Percentiles rank a stretch among this genome's conserved stretches.
phyloP scores from a whole-genome alignment of 2,329 filamentous ascomycete species.

The Neopestalotiopsis sp. region DNA sequence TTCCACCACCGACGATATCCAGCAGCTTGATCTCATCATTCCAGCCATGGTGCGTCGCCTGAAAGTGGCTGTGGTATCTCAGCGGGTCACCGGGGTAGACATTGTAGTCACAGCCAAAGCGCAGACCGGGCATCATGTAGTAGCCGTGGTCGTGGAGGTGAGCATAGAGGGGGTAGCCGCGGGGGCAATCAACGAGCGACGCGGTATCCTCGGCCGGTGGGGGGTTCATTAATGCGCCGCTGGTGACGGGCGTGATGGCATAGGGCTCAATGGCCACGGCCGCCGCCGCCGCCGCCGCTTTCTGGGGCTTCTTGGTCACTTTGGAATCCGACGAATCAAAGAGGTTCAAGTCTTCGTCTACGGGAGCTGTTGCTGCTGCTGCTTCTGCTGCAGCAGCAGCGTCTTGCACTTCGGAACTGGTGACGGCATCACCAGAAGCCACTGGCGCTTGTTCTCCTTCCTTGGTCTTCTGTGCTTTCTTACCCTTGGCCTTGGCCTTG shows the following conservation, averaged over 20 bases:
- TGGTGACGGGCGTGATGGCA: constrained; percentile 45
- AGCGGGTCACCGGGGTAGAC: constrained; percentile 95
- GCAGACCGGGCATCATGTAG: constrained; percentile 88
- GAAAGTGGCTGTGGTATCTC: constrained; percentile 93
- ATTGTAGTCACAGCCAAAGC: constrained; percentile 93
- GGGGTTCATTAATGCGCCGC: constrained; percentile 35
- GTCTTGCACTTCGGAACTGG: constrained; percentile 8
- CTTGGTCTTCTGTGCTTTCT: constrained; percentile 21
- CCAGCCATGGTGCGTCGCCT: constrained; percentile 85
- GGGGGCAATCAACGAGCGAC: constrained; percentile 37
- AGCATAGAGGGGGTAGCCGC: constrained; percentile 76
- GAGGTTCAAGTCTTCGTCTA: constrained; percentile 8
- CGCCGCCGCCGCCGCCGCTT: not conserved
- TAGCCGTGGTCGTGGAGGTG: constrained; percentile 81
- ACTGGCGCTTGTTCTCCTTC: constrained; percentile 54
- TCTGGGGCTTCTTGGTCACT: constrained; percentile 24
- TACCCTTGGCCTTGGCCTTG: constrained; percentile 24
- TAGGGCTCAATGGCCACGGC: constrained; percentile 5
- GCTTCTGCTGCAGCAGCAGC: constrained; percentile 26
- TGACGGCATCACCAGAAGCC: constrained; percentile 35
- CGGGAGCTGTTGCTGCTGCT: not conserved
- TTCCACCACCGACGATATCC: constrained; percentile 83
- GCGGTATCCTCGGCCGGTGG: constrained; percentile 15
- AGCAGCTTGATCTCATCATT: constrained; percentile 84
- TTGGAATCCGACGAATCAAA: constrained; percentile 14